A percentile compares a stretch with the other conserved stretches of the same genome.
Conservation (phyloP, 257 asterid species). For the Jacaranda copaia region DNA sequence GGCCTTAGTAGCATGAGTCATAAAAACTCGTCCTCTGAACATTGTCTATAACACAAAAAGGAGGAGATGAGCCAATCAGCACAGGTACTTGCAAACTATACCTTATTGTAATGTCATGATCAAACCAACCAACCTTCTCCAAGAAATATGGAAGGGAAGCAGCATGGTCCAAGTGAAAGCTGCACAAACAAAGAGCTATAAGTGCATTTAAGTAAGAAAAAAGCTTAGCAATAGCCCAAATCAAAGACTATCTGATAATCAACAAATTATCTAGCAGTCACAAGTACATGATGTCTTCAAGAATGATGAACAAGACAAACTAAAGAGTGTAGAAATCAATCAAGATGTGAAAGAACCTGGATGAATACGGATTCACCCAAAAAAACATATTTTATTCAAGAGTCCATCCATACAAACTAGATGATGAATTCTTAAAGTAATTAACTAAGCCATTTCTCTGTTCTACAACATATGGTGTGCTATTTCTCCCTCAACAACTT, state of each 20-base stretch:
- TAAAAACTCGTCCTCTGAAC: constrained; percentile 89
- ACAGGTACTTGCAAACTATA: constrained; percentile 26
- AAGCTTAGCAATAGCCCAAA: constrained; percentile 6
- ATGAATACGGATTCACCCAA: background rate
- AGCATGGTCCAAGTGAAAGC: constrained; percentile 99
- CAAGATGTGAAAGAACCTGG: background rate
- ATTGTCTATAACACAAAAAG: constrained; percentile 65
- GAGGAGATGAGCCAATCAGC: constrained; percentile 34
- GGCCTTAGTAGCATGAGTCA: constrained; percentile 99
- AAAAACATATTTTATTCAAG: background rate
- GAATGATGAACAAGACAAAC: constrained; percentile 12
- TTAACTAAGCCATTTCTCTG: background rate
- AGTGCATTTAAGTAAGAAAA: constrained; percentile 19
- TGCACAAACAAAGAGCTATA: constrained; percentile 46
- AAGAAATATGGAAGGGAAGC: constrained; percentile 98
- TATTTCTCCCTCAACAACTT: constrained; percentile 7
- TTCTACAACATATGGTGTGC: background rate
- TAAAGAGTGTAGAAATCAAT: background rate
- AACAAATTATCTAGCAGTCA: background rate
- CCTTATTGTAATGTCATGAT: constrained; percentile 30
- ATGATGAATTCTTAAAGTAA: background rate
- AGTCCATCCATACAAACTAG: constrained; percentile 6
- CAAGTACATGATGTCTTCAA: constrained; percentile 8
- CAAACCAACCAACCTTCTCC: constrained; percentile 71
- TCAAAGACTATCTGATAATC: constrained; percentile 3